phyloP scores from a whole-genome alignment of 495 filamentous ascomycete species.

The Collariella sp. region DNA sequence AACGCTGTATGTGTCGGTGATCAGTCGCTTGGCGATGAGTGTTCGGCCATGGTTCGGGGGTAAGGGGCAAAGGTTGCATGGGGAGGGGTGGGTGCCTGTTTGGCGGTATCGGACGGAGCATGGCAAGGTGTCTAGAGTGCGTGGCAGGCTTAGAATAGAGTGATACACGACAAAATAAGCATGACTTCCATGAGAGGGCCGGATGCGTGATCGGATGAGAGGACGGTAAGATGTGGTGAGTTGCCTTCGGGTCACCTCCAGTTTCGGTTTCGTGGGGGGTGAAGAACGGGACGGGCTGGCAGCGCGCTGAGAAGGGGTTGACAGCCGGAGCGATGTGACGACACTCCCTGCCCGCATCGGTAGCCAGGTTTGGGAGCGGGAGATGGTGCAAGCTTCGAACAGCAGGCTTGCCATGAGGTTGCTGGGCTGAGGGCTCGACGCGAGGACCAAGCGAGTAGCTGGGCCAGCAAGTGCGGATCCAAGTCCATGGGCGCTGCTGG shows the following conservation, averaged over 20 bases:
- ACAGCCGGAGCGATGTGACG: slow-evolving; percentile 2
- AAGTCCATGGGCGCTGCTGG: background rate
- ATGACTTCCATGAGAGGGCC: slow-evolving; percentile 5
- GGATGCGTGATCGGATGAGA: background rate
- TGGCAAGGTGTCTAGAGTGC: background rate
- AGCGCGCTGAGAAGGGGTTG: slow-evolving; percentile 2
- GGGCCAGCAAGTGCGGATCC: background rate
- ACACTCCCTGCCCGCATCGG: background rate
- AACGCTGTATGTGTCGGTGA: slow-evolving; percentile 1
- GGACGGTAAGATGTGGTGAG: slow-evolving; percentile 5
- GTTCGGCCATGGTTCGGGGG: slow-evolving; percentile 5
- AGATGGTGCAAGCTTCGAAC: no score
- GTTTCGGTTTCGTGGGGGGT: slow-evolving; percentile 23
- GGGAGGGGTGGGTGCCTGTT: background rate
- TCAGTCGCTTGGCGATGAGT: no score
- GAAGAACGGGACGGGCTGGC: slow-evolving; percentile 12
- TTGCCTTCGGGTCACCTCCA: slow-evolving; percentile 11
- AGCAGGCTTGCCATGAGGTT: background rate
- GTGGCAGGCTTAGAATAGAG: slow-evolving; percentile 4
- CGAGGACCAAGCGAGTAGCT: background rate
- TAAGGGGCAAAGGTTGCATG: background rate
- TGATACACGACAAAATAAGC: slow-evolving; percentile 3
- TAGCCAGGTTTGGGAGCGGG: background rate
- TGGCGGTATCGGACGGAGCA: background rate
- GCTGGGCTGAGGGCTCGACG: background rate